Base-by-base conservation (phyloP, 768 basidiomycete species). In the Chiua virens region DNA sequence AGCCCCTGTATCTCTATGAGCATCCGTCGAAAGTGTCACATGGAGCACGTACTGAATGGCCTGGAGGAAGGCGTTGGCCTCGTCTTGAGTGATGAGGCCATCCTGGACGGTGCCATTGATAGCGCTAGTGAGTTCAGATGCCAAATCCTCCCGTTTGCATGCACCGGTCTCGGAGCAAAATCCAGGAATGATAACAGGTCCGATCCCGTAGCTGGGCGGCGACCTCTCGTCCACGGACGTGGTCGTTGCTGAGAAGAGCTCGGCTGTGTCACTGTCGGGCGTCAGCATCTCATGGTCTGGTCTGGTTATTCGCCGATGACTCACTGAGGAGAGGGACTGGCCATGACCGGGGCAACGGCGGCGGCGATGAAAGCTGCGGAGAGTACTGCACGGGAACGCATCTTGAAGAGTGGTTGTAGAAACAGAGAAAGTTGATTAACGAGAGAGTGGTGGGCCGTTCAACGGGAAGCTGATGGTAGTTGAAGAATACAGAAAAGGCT, bases 401-500 rank as follows among this genome's bases (percentile, higher is more conserved):
- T 63, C 42, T 49, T 49, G 32, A 10, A 50, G 35, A 35, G 44
- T 40, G 42, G 21, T 23, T 42, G 21, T 25, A 36, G 39, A 25
- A 25, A 44, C 9, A 34, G 44, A 28, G 10, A 36, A 30, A 46
- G 18, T 48, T 13, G 25, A 42, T 51, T 13, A 40, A 47, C 9
- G 35, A 62, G 39, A 43, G 55, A 10, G 40, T 52, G 34, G 32
- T 48, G 45, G 50, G 52, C 56, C 54, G 54, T 6, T 52, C 49
- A 55, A 56, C 41, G 20, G 42, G 50, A 47, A 46, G 50, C 41
- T 44, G 50, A 45, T 53, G 32, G 52, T 36, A 30, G 28, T 47
- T 43, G 49, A 37, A 45, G 44, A 52, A 61, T 34, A 54, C 38
- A 42, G 47, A 59, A 21, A 53, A 53, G 57, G 57, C 55, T 54